Conservation (phyloP, 2,329 filamentous ascomycete species). For the Nemania sp. region DNA sequence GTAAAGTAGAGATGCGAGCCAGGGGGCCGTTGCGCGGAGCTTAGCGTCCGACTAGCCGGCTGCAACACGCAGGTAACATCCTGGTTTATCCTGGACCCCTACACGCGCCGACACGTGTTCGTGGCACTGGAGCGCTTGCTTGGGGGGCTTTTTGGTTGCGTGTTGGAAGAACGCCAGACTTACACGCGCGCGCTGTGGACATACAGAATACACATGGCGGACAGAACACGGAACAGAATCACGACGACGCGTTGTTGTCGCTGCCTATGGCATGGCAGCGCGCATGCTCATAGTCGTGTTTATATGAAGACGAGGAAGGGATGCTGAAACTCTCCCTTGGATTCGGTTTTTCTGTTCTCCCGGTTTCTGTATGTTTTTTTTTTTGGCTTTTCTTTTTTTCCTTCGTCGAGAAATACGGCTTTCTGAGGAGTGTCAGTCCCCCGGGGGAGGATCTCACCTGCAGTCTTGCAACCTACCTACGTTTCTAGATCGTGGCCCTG, state of each 20-base stretch:
- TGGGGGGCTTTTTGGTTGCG: conserved; percentile 3
- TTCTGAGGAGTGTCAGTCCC: conserved; percentile 12
- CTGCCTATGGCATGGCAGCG: conserved; percentile 27
- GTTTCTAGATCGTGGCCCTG: conserved; percentile 42
- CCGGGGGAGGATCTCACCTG: neutral
- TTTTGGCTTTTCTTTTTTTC: neutral
- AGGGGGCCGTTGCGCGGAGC: neutral
- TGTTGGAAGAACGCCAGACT: conserved; percentile 4
- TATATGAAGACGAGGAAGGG: conserved; percentile 52
- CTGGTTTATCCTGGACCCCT: conserved; percentile 3
- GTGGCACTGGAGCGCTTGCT: conserved; percentile 6
- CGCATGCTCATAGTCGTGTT: conserved; percentile 47
- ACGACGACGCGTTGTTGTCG: conserved; percentile 43
- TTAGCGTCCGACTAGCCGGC: neutral
- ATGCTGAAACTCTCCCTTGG: conserved; percentile 33
- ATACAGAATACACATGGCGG: conserved; percentile 44
- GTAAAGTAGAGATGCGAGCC: neutral
- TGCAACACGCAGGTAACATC: neutral
- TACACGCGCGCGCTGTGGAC: neutral
- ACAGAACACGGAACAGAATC: conserved; percentile 57
- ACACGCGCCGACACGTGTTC: conserved; percentile 22
- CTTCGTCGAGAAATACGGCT: neutral
- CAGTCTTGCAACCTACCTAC: neutral
- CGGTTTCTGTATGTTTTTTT: too few species aligned
- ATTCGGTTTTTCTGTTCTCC: too few species aligned